These are phyloP conservation scores for Erysimum cheiranthoides DNA, from an alignment of 345 rosid genomes.

Conservation along the genomic window DNA sequence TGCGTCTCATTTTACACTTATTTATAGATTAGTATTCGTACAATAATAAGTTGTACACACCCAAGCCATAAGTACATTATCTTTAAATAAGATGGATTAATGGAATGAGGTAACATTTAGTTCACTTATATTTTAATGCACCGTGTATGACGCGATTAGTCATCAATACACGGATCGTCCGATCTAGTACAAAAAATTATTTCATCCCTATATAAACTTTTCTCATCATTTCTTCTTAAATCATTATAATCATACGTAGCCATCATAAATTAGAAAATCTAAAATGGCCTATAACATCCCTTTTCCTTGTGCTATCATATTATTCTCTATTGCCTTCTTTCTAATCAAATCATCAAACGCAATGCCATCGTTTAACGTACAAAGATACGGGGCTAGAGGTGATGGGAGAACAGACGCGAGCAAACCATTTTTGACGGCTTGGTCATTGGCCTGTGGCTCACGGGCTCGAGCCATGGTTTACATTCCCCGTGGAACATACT, in stretches of 20 bases:
- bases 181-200: not conserved
- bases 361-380: conserved; percentile 38
- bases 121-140: conserved; percentile 25
- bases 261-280: not conserved
- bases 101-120: not conserved
- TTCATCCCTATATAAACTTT: conserved; percentile 5
- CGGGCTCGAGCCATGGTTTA: conserved; percentile 50
- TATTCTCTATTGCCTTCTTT: conserved; percentile 18
- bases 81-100: conserved; percentile 7
- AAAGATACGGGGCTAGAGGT: conserved; percentile 56
- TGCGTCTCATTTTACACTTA: too few species aligned
- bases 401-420: conserved; percentile 63
- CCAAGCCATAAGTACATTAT: conserved; percentile 16
- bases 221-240: not conserved
- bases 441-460: conserved; percentile 60
- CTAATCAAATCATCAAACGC: conserved; percentile 32
- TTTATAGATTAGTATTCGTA: too few species aligned
- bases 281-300: conserved; percentile 34
- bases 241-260: conserved; percentile 23
- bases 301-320: conserved; percentile 17
- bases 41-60: not conserved
- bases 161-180: conserved; percentile 37
- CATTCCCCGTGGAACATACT: conserved; percentile 59
- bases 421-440: conserved; percentile 54
- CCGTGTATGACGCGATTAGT: conserved; percentile 40